A percentile compares a stretch with the other conserved stretches of the same genome.
phyloP scores from a whole-genome alignment of 1,284 basidiomycete species.

The Xerocomus nothofagi region DNA sequence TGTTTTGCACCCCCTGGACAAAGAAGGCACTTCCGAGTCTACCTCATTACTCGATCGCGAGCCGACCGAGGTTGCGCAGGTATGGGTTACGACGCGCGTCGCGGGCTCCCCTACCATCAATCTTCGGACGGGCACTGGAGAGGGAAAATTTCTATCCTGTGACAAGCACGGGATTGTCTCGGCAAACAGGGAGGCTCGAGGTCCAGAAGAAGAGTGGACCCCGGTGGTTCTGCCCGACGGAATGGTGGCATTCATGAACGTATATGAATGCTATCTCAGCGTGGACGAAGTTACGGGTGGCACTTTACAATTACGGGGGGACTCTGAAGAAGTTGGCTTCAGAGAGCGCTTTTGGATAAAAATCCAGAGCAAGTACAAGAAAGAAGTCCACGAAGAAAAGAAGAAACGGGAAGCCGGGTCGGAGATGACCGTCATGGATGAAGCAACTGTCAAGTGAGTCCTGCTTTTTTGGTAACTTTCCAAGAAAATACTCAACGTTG shows the following conservation, averaged over 20 bases:
- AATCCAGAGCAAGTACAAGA: conserved; percentile 88
- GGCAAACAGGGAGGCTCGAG: conserved; percentile 80
- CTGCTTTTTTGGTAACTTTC: conserved; percentile 10
- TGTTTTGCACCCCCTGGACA: conserved; percentile 61
- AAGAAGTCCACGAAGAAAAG: conserved; percentile 80
- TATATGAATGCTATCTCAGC: conserved; percentile 81
- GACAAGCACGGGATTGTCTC: conserved; percentile 80
- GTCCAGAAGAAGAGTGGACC: conserved; percentile 87
- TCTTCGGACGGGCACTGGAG: conserved; percentile 77
- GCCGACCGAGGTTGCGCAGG: conserved; percentile 79
- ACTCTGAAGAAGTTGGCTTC: conserved; percentile 80
- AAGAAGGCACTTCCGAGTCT: conserved; percentile 49
- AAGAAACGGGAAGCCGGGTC: conserved; percentile 67
- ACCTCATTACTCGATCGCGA: conserved; percentile 55
- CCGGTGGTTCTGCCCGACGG: conserved; percentile 73
- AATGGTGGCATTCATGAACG: conserved; percentile 81
- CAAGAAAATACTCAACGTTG: conserved; percentile 6
- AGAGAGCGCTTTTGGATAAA: conserved; percentile 84
- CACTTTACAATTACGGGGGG: conserved; percentile 72
- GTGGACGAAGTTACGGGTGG: conserved; percentile 86
- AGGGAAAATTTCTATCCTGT: conserved; percentile 84
- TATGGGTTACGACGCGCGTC: conserved; percentile 85
- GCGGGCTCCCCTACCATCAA: conserved; percentile 80
- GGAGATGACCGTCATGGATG: conserved; percentile 61
- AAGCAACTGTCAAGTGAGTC: conserved; percentile 68